Evolutionary conservation across 1,284 basidiomycete species (phyloP), one percentile per base, ranked within the genome.

Genomic region (Fomitopsis betulina): DNA sequence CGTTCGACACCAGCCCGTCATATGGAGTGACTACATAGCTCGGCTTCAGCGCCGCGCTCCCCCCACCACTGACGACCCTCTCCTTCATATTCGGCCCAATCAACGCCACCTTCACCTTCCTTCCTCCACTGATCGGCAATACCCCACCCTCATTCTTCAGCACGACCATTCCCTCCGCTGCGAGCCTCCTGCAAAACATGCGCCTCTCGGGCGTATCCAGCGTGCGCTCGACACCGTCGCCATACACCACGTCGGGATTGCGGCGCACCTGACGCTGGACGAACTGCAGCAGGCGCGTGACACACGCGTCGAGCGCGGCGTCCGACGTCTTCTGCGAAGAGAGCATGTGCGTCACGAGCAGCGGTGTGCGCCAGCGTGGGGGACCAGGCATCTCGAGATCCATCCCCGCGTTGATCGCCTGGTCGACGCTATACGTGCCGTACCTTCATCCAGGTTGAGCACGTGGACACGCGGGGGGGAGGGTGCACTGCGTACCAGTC

Each of bases 331-430:
- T 89, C 64, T 83, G 81, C 8, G 81, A 76, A 0, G 79, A 78
- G 5, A 89, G 73, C 50, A 74, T 78, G 53, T 86, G 84, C 27
- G 78, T 75, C 17, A 87, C 76, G 51, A 87, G 79, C 7, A 77
- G 60, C 3, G 75, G 70, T 1, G 80, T 83, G 55, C 87, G 78
- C 86, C 85, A 88, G 42, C 83, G 79, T 21, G 84, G 78, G 7
- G 81, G 80, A 4, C 85, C 85, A 3, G 85, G 85, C 85, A 89
- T 88, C 70, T 89, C 86, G 23, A 89, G 78, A 65, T 87, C 86
- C 12, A 89, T 70, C 0, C 85, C 84, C 4, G 86, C 87, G 62
- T 87, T 87, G 64, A 88, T 76, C 1, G 81, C 72, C 40, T 76
- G 70, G 62, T 83, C 83, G 39, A 81, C 76, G 54, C 81, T 79